phyloP scores from a whole-genome alignment of 768 basidiomycete genomes.

The Calocera viscosa region DNA sequence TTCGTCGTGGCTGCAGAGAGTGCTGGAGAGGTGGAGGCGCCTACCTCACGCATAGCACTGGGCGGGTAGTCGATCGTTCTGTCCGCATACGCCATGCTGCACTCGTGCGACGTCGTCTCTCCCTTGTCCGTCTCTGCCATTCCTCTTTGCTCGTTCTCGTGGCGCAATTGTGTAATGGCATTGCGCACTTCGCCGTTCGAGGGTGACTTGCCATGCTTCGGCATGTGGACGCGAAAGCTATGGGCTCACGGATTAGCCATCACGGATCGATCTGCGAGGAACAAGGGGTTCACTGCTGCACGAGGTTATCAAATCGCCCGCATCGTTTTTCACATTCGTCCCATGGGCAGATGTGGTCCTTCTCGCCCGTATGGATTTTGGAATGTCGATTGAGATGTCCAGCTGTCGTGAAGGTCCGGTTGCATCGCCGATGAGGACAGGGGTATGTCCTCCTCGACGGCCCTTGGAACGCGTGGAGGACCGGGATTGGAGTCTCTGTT shows the following conservation, averaged over 20 bases:
- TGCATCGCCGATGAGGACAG: neutral
- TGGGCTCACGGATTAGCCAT: no score
- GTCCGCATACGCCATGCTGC: neutral
- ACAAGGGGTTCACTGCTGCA: constrained; percentile 42
- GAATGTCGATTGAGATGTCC: constrained; percentile 69
- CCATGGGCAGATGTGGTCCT: constrained; percentile 86
- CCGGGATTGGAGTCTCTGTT: neutral
- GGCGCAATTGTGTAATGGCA: neutral
- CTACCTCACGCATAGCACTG: no score
- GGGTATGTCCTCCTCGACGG: neutral
- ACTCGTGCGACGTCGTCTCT: neutral
- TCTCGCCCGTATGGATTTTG: constrained; percentile 82
- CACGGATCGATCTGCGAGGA: no score
- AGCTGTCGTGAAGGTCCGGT: neutral
- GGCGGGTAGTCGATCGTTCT: no score
- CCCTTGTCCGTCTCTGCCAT: neutral
- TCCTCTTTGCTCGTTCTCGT: neutral
- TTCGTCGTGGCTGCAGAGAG: no score
- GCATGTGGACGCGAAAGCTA: neutral
- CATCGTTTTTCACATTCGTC: constrained; percentile 90
- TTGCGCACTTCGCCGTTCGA: neutral
- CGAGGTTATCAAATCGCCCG: constrained; percentile 79
- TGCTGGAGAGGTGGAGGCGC: no score
- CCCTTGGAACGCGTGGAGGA: neutral
- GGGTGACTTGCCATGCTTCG: neutral